Conservation (phyloP, 306 rosid species). For the Calophaca sinica region DNA sequence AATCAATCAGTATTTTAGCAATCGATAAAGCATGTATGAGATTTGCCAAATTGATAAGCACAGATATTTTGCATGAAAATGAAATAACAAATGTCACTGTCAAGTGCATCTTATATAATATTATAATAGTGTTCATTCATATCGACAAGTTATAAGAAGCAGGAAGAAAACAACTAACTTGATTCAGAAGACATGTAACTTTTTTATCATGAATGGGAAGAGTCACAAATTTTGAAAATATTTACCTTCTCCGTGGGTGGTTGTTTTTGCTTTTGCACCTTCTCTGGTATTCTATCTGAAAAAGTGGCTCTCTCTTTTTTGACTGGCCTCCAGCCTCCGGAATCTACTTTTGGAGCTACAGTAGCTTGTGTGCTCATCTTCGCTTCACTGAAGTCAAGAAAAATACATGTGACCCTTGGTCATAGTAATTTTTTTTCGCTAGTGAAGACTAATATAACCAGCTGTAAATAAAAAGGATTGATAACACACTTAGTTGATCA, state of each 20-base stretch:
- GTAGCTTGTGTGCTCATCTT: constrained; percentile 48
- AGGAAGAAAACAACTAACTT: constrained; percentile 6
- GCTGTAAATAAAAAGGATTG: constrained; percentile 3
- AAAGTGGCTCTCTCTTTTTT: constrained; percentile 57
- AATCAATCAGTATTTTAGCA: constrained; percentile 38
- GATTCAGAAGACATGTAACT: constrained; percentile 28
- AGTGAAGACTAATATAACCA: constrained; percentile 33
- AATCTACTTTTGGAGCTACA: constrained; percentile 58
- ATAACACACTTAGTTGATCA: not conserved
- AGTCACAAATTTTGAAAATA: not conserved
- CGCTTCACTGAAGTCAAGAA: constrained; percentile 59
- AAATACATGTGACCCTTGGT: constrained; percentile 30
- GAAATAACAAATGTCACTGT: constrained; percentile 29
- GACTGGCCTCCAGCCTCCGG: constrained; percentile 75
- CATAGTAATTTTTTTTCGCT: constrained; percentile 26
- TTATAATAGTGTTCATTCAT: not conserved
- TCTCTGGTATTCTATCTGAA: constrained; percentile 48
- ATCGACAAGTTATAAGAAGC: constrained; percentile 17
- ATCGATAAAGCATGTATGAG: constrained; percentile 21
- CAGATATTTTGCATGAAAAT: constrained; percentile 35
- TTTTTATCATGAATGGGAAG: constrained; percentile 34
- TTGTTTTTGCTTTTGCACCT: constrained; percentile 54
- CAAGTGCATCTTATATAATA: constrained; percentile 39
- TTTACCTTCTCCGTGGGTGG: constrained; percentile 57
- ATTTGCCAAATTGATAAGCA: constrained; percentile 35